Evolutionary conservation across 2,329 filamentous ascomycete genomes (phyloP).

Genomic region (Eutypa lata): DNA sequence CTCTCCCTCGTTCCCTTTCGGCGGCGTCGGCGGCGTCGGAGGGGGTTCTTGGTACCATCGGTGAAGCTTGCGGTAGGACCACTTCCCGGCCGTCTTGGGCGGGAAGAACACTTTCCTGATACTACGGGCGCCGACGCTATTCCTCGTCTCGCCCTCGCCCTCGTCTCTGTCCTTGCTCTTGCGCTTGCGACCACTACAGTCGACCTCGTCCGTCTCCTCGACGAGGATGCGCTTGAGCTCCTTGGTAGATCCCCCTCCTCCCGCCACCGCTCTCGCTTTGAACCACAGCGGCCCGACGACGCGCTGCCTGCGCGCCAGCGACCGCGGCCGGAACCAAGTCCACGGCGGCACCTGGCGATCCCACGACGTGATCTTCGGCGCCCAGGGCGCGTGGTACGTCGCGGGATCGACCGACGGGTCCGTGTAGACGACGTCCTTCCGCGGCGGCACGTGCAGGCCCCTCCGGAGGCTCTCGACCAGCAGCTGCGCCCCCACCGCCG

Average conservation of each 20-base stretch:
- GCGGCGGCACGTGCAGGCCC: slow-evolving; percentile 62
- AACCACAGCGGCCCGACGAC: slow-evolving; percentile 69
- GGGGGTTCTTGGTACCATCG: no score
- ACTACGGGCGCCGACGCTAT: no score
- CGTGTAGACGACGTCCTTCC: slow-evolving; percentile 3
- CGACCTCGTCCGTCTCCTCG: slow-evolving; percentile 19
- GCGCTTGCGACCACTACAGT: background rate
- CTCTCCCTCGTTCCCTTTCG: background rate
- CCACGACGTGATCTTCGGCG: slow-evolving; percentile 68
- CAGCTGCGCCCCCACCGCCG: slow-evolving; percentile 64
- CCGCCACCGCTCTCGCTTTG: slow-evolving; percentile 22
- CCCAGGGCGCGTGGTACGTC: slow-evolving; percentile 42
- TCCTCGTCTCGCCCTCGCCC: no score
- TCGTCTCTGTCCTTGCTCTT: no score
- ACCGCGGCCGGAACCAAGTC: slow-evolving; percentile 51
- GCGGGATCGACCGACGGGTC: slow-evolving; percentile 20
- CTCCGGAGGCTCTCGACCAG: slow-evolving; percentile 63
- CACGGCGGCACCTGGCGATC: slow-evolving; percentile 52
- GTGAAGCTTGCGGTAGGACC: no score
- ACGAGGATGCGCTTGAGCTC: slow-evolving; percentile 37
- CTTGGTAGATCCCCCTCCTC: no score
- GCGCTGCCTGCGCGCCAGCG: slow-evolving; percentile 51
- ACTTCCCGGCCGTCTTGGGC: no score
- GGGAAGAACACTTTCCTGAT: no score
- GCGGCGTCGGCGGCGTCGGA: no score